Conservation (phyloP, 139 green algal species). For the Nannochloris sp. region DNA sequence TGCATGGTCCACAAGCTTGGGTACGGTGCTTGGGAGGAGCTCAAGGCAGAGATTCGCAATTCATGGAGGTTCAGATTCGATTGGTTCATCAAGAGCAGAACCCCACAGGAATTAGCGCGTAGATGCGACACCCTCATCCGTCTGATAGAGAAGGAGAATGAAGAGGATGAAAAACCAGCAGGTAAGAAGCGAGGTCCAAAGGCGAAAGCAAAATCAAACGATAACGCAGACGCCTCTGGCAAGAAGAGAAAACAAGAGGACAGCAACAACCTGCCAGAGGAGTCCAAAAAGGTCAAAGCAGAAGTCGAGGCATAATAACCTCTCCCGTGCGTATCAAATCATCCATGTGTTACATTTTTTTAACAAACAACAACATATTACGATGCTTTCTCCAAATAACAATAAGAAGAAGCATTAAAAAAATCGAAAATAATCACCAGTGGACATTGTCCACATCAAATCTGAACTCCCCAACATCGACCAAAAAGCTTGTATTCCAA, state of each 20-base stretch:
- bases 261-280: not conserved
- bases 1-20: slow-evolving; percentile 95
- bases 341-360: not conserved
- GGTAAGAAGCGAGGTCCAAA: slow-evolving; percentile 22
- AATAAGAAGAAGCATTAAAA: not conserved
- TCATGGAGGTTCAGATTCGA: slow-evolving; percentile 96
- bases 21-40: slow-evolving; percentile 95
- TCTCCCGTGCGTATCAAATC: not conserved
- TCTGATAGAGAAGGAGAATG: slow-evolving; percentile 95
- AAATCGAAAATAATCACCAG: no score
- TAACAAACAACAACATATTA: no score
- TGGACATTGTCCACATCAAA: slow-evolving; percentile 1
- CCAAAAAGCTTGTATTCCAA: slow-evolving; percentile 19
- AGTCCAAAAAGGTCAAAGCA: slow-evolving; percentile 3
- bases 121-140: slow-evolving; percentile 92
- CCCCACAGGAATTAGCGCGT: slow-evolving; percentile 65
- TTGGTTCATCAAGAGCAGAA: slow-evolving; percentile 99
- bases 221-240: not conserved
- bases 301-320: not conserved
- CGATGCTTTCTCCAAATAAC: no score
- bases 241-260: slow-evolving; percentile 13
- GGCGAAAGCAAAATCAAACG: slow-evolving; percentile 2
- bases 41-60: slow-evolving; percentile 90
- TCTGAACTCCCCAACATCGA: slow-evolving; percentile 16
- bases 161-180: slow-evolving; percentile 24